Evolutionary conservation across 1,284 basidiomycete genomes (phyloP).

Genomic region (Pterulicium gracile): DNA sequence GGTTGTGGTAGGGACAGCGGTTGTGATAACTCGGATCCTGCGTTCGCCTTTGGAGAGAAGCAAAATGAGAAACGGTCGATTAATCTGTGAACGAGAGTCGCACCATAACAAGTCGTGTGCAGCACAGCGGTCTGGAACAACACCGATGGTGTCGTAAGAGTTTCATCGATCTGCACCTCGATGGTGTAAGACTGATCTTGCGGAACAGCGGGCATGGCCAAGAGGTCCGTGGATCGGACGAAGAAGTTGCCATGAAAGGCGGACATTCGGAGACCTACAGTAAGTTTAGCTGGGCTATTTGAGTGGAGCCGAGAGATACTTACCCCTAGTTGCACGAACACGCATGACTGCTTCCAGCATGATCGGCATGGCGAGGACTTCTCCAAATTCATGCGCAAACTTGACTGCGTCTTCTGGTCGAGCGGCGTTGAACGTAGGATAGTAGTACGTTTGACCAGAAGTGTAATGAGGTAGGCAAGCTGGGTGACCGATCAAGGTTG

Average conservation of each 20-base stretch:
- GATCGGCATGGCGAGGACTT: conserved; percentile 88
- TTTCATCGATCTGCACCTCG: conserved; percentile 96
- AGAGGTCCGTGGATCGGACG: conserved; percentile 92
- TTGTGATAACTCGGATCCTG: conserved; percentile 91
- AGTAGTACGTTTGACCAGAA: conserved; percentile 96
- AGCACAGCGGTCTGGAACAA: conserved; percentile 95
- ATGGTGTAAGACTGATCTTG: conserved; percentile 96
- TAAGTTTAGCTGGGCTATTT: conserved; percentile 8
- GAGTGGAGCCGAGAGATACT: conserved; percentile 8
- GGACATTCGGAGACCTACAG: conserved; percentile 81
- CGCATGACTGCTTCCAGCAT: conserved; percentile 97
- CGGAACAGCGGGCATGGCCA: conserved; percentile 94
- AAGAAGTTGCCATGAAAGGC: conserved; percentile 99
- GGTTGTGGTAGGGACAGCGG: conserved; percentile 87
- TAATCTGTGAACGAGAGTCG: conserved; percentile 10
- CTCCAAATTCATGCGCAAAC: conserved; percentile 95
- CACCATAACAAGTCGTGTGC: conserved; percentile 93
- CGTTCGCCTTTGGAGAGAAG: conserved; percentile 90
- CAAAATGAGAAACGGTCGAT: background rate
- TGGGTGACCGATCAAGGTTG: conserved; percentile 21
- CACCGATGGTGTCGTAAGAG: conserved; percentile 85
- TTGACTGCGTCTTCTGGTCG: conserved; percentile 94
- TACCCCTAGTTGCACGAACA: conserved; percentile 88
- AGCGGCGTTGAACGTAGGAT: conserved; percentile 94
- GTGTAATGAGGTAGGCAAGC: conserved; percentile 95